phyloP scores from a whole-genome alignment of 2,329 filamentous ascomycete genomes.

The Microdochium bolleyi region DNA sequence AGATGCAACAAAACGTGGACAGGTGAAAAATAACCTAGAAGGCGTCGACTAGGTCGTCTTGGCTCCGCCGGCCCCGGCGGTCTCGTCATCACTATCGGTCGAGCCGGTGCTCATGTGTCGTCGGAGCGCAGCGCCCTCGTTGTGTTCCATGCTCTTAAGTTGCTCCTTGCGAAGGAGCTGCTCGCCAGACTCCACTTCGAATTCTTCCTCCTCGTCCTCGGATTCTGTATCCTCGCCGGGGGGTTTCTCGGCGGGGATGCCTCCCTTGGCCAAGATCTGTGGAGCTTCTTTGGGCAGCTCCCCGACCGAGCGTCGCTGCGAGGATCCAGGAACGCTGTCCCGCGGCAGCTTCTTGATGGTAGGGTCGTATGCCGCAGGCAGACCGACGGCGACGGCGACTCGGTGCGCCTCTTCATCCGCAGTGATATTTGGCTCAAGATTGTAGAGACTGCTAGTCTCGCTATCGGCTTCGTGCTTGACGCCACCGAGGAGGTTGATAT shows the following conservation, averaged over 20 bases:
- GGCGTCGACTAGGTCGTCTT: slow-evolving; percentile 10
- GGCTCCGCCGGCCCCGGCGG: slow-evolving; percentile 20
- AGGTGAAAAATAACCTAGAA: background rate
- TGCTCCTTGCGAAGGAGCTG: slow-evolving; percentile 34
- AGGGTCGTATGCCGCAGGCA: slow-evolving; percentile 56
- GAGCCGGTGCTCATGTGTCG: slow-evolving; percentile 21
- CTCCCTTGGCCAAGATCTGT: slow-evolving; percentile 19
- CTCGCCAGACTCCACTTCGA: slow-evolving; percentile 28
- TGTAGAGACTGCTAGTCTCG: slow-evolving; percentile 42
- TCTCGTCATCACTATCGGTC: slow-evolving; percentile 25
- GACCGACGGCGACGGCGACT: slow-evolving; percentile 54
- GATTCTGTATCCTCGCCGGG: slow-evolving; percentile 24
- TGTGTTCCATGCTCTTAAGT: slow-evolving; percentile 20
- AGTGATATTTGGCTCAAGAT: slow-evolving; percentile 45
- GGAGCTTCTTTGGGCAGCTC: slow-evolving; percentile 6
- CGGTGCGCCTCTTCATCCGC: slow-evolving; percentile 57
- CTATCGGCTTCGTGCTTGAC: slow-evolving; percentile 52
- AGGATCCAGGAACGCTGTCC: slow-evolving; percentile 15
- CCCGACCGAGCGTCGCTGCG: background rate
- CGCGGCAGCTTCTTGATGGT: slow-evolving; percentile 46
- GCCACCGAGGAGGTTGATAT: slow-evolving; percentile 65
- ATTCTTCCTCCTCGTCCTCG: slow-evolving; percentile 31
- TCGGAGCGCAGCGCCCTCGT: slow-evolving; percentile 20
- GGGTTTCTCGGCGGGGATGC: slow-evolving; percentile 29
- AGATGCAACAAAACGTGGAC: background rate